Base-by-base conservation (phyloP, 139 green algal genomes). In the Chlamydomonas sp. region DNA sequence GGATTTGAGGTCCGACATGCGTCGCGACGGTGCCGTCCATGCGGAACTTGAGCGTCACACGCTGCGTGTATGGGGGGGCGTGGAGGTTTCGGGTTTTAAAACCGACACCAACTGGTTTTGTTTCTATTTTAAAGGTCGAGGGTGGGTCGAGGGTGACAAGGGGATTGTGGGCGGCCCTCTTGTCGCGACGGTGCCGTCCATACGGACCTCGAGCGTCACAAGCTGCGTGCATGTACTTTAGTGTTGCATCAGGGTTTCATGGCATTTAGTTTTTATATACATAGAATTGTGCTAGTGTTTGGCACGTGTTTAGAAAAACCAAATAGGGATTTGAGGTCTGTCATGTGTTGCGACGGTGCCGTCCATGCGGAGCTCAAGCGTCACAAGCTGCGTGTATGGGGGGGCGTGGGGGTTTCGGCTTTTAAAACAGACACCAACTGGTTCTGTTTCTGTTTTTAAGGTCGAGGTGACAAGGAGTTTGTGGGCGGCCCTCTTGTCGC, bases 321-420 rank as follows among this genome's bases (percentile, higher is more conserved):
- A n/a, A n/a, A n/a, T n/a, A n/a, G n/a, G n/a, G n/a, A n/a, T n/a
- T n/a, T n/a, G 89, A 4, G 85, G 76, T 6, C 89, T 82, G 47
- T 97, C 91, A 1, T 59, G 67, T 0, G 91, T 96, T 16, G 67
- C 81, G 8, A 96, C 74, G 1, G 77, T 81, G 26, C 75, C 60
- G 50, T 86, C 81, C 43, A 73, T 54, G 1, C 74, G 76, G 48
- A 78, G 93, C 63, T 73, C 47, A 28, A 93, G 74, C 2, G 85
- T 69, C 3, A 88, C 70, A 50, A 80, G 68, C 79, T 96, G 85
- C 57, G 34, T 29, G 29, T 24, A 16, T 68, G 61, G 5, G 6
- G 61, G 34, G 10, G 4, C 30, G 6, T 3, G n/a, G n/a, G n/a
- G n/a, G n/a, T n/a, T n/a, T n/a, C n/a, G n/a, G n/a, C 8, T 30